A percentile compares a stretch with the other conserved stretches of the same genome.
Conservation (phyloP, 2,329 filamentous ascomycete species). For the Beauveria australis region DNA sequence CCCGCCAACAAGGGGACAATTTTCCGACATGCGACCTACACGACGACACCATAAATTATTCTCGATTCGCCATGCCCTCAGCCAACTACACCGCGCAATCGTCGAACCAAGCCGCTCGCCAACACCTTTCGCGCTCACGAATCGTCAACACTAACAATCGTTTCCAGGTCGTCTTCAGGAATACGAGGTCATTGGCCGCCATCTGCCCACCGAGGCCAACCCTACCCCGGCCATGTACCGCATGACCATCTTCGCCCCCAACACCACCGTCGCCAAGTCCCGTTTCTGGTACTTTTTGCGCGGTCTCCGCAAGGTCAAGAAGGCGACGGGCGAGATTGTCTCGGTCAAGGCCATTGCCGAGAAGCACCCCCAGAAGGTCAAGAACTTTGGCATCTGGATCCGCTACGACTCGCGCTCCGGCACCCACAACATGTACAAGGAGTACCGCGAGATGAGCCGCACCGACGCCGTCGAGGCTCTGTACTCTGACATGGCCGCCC, state of each 20-base stretch:
- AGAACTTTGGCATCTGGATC: constrained; percentile 99
- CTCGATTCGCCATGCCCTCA: background rate
- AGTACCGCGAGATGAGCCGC: constrained; percentile 98
- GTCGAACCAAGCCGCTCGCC: constrained; percentile 1
- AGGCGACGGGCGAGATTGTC: constrained; percentile 99
- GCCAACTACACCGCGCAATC: constrained; percentile 5
- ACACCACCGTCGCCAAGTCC: constrained; percentile 97
- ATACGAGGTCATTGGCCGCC: constrained; percentile 99
- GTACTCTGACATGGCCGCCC: constrained; percentile 99
- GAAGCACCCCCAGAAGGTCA: constrained; percentile 99
- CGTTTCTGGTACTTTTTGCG: constrained; percentile 99
- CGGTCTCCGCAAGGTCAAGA: constrained; percentile 99
- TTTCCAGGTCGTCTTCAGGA: constrained; percentile 92
- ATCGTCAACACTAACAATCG: constrained; percentile 23
- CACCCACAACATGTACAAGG: constrained; percentile 99
- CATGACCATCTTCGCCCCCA: constrained; percentile 99
- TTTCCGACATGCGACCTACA: background rate
- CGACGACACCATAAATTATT: background rate
- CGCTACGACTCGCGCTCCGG: constrained; percentile 99
- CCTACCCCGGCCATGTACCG: constrained; percentile 98
- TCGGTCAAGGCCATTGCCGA: constrained; percentile 93
- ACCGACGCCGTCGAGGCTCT: constrained; percentile 91
- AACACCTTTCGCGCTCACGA: background rate
- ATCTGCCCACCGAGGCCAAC: constrained; percentile 95
- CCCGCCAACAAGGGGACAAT: background rate